A percentile compares a stretch with the other conserved stretches of the same genome.
Evolutionary conservation across 352 stramenopile genomes (phyloP).

Genomic region (Globisporangium spiculum): DNA sequence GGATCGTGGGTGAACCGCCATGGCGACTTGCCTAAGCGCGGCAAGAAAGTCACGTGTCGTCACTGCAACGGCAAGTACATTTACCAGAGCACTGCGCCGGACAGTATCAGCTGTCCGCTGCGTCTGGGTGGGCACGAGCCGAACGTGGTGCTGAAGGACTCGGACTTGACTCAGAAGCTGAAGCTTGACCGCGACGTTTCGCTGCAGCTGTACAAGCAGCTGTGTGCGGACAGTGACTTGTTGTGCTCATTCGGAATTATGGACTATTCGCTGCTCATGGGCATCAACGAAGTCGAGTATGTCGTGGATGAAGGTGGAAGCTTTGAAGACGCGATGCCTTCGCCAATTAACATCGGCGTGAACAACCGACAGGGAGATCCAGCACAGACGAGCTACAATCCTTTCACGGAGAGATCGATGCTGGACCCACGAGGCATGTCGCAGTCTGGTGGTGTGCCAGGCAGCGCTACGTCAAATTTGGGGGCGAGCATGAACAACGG

Average conservation of each 20-base stretch:
- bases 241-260: conserved; percentile 90
- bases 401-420: conserved; percentile 66
- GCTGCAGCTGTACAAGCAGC: conserved; percentile 69
- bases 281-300: conserved; percentile 87
- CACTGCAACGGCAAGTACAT: conserved; percentile 88
- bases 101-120: conserved; percentile 73
- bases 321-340: conserved; percentile 32
- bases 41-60: conserved; percentile 87
- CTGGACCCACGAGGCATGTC: conserved; percentile 47
- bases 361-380: conserved; percentile 14
- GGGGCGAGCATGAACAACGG: background rate
- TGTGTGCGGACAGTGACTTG: conserved; percentile 80
- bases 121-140: conserved; percentile 78
- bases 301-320: conserved; percentile 67
- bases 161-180: conserved; percentile 86
- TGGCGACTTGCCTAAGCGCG: conserved; percentile 72
- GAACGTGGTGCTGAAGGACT: conserved; percentile 90
- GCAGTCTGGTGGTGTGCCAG: background rate
- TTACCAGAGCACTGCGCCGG: conserved; percentile 58
- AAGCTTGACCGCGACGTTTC: conserved; percentile 73
- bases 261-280: conserved; percentile 91
- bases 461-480: background rate
- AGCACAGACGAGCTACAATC: conserved; percentile 42
- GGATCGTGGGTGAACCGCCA: conserved; percentile 88
- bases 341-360: conserved; percentile 25